Percentiles rank a stretch among this genome's conserved stretches.
phyloP scores from a whole-genome alignment of 306 rosid genomes.

The Prunus mira region DNA sequence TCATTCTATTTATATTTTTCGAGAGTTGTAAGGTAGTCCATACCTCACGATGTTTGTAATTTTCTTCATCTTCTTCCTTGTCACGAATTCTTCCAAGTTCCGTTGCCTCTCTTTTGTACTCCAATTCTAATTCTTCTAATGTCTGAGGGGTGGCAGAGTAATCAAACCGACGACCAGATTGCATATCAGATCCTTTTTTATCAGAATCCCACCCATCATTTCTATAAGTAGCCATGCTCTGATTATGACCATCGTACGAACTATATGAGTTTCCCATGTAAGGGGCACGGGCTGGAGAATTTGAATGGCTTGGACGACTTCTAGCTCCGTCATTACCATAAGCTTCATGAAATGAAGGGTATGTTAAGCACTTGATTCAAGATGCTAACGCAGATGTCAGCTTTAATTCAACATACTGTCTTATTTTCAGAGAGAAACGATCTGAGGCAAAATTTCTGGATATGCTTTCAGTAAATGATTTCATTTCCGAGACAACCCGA shows the following conservation, averaged over 20 bases:
- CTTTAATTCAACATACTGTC: slow-evolving; percentile 74
- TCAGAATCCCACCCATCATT: slow-evolving; percentile 79
- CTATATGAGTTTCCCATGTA: slow-evolving; percentile 57
- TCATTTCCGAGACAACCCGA: slow-evolving; percentile 50
- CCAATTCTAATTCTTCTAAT: slow-evolving; percentile 84
- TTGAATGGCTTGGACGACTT: slow-evolving; percentile 84
- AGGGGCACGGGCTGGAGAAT: slow-evolving; percentile 76
- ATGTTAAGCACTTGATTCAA: slow-evolving; percentile 69
- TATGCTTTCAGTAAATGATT: slow-evolving; percentile 55
- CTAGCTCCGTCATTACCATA: slow-evolving; percentile 82
- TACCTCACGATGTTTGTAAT: slow-evolving; percentile 93
- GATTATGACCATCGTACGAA: slow-evolving; percentile 69
- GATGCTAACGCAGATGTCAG: slow-evolving; percentile 64
- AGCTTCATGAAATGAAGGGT: slow-evolving; percentile 95
- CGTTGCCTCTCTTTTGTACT: slow-evolving; percentile 67
- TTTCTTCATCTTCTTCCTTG: slow-evolving; percentile 96
- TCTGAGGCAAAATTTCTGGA: slow-evolving; percentile 50
- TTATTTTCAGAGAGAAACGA: slow-evolving; percentile 64
- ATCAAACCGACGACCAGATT: slow-evolving; percentile 64
- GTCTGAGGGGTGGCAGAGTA: slow-evolving; percentile 48
- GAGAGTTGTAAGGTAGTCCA: slow-evolving; percentile 16
- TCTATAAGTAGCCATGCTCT: slow-evolving; percentile 56
- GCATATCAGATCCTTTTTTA: slow-evolving; percentile 69
- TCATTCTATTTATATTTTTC: neutral
- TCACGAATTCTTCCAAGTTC: slow-evolving; percentile 78